Percentiles rank a stretch among this genome's conserved stretches.
Evolutionary conservation across 345 rosid genomes (phyloP).

Genomic region (Ricinus communis): DNA sequence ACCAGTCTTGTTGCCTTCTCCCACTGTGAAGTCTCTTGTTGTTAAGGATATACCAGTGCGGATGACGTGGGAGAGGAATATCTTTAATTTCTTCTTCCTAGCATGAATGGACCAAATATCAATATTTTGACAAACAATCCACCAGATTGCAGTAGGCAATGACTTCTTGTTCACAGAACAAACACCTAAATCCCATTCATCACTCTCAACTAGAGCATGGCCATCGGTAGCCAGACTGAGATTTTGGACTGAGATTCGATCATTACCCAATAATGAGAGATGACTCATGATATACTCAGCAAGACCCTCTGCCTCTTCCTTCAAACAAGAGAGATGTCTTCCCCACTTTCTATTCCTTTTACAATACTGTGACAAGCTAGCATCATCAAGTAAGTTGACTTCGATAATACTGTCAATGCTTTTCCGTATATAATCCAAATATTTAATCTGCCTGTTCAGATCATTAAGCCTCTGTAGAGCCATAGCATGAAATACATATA

Average conservation of each 20-base stretch:
- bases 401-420: conserved; percentile 39
- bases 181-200: conserved; percentile 50
- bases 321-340: conserved; percentile 44
- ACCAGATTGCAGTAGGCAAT: conserved; percentile 68
- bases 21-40: conserved; percentile 28
- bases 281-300: conserved; percentile 51
- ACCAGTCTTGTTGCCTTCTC: conserved; percentile 27
- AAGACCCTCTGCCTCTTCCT: conserved; percentile 72
- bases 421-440: conserved; percentile 59
- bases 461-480: conserved; percentile 85
- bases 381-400: conserved; percentile 43
- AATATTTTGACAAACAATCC: conserved; percentile 68
- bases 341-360: conserved; percentile 45
- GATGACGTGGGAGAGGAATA: conserved; percentile 58
- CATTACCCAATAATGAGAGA: conserved; percentile 39
- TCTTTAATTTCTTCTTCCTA: conserved; percentile 55
- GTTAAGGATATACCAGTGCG: conserved; percentile 43
- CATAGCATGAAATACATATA: conserved; percentile 56
- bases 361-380: conserved; percentile 19
- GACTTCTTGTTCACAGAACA: conserved; percentile 55
- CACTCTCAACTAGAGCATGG: conserved; percentile 33
- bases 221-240: conserved; percentile 19
- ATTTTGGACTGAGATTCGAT: conserved; percentile 27
- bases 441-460: conserved; percentile 70
- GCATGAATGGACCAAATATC: conserved; percentile 81